Base-by-base conservation (phyloP, 1,284 basidiomycete genomes). In the Calocybe gambosa region DNA sequence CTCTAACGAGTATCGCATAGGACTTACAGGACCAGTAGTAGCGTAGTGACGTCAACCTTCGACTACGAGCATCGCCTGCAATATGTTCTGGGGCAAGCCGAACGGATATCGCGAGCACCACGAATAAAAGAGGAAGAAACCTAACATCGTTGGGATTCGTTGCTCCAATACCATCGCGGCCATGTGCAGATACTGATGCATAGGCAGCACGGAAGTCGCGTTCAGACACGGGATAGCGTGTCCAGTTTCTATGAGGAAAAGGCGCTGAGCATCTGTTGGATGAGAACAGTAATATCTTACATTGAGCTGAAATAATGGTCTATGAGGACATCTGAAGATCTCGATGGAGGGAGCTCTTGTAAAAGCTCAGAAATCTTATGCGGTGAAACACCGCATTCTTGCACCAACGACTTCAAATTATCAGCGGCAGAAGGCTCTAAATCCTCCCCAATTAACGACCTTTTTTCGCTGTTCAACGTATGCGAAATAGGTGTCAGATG, bases 1-100 rank as follows among this genome's bases (percentile, higher is more conserved):
- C 39, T 49, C 58, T 42, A 3, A 53, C 52, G 38, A 38, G 33
- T 28, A 20, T 35, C 38, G 26, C 8, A n/a, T 25, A 16, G 13
- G 45, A 73, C 89, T 67, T 59, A 93, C 91, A 94, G 49, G 89
- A 90, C 92, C 92, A 95, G 60, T 95, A 94, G 68, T 91, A 93
- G 50, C 90, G 75, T 49, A 92, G 67, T 39, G 90, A 92, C 2
- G 85, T 90, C 18, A 91, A 69, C 58, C 86, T 75, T 49, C 87
- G 74, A 29, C 73, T 81, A 40, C 82, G 75, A 46, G 84, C 77
- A 62, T 91, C 87, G 1, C 90, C 90, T 16, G 75, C 87, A 58
- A 92, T 82, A 55, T 80, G 74, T 56, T 93, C 90, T 0, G 93
- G 92, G 4, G 91, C 87, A 13, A 93, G 71, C 47, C 92, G 74